These are phyloP conservation scores for Mortierella sp. DNA, from an alignment of 371 early-diverging fungal species.

Conservation along the genomic window DNA sequence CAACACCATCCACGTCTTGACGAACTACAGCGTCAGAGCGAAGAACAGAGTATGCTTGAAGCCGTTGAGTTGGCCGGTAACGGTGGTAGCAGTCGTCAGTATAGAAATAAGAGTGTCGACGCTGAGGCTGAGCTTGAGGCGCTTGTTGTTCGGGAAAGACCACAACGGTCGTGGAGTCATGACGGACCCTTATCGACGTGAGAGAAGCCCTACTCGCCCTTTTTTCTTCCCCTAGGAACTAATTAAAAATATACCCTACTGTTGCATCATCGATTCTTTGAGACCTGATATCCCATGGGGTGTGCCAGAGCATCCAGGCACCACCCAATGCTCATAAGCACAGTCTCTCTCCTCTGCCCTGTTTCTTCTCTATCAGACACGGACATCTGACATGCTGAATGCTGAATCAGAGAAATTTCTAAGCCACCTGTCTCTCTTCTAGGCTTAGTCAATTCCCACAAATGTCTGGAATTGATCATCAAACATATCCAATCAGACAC, in stretches of 20 bases:
- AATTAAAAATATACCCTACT: conserved; percentile 1
- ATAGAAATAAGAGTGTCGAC: conserved; percentile 3
- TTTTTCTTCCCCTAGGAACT: not conserved
- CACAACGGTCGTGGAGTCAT: not conserved
- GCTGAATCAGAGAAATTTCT: too few relatives aligned
- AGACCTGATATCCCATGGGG: too few relatives aligned
- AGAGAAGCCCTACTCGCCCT: not conserved
- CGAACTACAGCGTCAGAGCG: not conserved
- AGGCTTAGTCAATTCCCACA: too few relatives aligned
- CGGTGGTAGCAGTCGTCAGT: not conserved
- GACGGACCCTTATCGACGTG: not conserved
- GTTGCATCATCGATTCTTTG: too few relatives aligned
- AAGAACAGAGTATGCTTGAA: conserved; percentile 6
- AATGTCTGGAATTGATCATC: too few relatives aligned
- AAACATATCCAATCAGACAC: too few relatives aligned
- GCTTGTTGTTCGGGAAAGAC: conserved; percentile 25
- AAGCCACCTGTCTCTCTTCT: too few relatives aligned
- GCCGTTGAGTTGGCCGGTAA: not conserved
- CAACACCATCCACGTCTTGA: not conserved
- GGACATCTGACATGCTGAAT: too few relatives aligned
- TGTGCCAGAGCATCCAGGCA: too few relatives aligned
- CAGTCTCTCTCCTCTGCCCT: too few relatives aligned
- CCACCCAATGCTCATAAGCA: too few relatives aligned
- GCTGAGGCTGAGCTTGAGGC: conserved; percentile 27
- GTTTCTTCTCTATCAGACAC: too few relatives aligned